Conservation (phyloP, 768 basidiomycete genomes). For the Clitopilus passeckerianus region DNA sequence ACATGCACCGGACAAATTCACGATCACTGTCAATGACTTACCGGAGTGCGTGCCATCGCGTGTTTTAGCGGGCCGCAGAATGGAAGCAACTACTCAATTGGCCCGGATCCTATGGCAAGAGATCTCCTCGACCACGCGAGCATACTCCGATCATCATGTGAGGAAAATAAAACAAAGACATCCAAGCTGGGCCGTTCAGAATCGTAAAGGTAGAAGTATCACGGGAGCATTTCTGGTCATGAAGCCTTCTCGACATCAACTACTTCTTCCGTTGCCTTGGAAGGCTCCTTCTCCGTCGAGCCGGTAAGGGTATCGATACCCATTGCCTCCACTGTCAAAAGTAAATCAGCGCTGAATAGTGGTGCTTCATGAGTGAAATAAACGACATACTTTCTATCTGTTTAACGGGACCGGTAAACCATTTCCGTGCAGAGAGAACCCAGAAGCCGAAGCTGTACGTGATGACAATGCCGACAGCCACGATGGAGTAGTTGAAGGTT, state of each 20-base stretch:
- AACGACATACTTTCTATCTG: slow-evolving; percentile 50
- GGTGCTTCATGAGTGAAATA: neutral
- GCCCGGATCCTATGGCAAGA: neutral
- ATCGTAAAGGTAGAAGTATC: neutral
- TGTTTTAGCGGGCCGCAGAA: neutral
- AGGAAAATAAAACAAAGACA: neutral
- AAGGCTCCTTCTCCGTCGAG: neutral
- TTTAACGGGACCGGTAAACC: slow-evolving; percentile 68
- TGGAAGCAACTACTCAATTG: neutral
- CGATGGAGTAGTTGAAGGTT: slow-evolving; percentile 72
- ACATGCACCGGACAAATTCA: neutral
- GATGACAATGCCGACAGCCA: slow-evolving; percentile 72
- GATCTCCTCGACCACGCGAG: neutral
- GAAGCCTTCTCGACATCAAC: neutral
- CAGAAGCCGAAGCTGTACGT: slow-evolving; percentile 64
- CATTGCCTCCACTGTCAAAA: slow-evolving; percentile 36
- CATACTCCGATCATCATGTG: neutral
- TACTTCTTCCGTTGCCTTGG: neutral
- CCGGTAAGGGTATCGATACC: slow-evolving; percentile 28
- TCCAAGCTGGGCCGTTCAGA: neutral
- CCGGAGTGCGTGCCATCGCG: neutral
- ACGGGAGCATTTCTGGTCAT: neutral
- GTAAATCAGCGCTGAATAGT: neutral
- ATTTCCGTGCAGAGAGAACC: slow-evolving; percentile 64
- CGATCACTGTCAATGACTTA: neutral